Conservation (phyloP, 148 eudicot genomes). For the Rhododendron ovatum region DNA sequence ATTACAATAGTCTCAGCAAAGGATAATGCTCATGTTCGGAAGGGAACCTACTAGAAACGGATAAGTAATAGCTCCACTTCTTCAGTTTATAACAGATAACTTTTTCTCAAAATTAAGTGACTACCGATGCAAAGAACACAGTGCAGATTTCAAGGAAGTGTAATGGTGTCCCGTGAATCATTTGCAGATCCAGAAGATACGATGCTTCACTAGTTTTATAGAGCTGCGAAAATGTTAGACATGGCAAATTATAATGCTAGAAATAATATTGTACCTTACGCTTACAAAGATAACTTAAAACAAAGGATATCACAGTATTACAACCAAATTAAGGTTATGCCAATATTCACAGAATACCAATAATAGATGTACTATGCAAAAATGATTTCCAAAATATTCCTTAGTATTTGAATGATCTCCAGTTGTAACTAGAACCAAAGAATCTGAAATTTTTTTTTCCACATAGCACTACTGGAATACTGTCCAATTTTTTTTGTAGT, state of each 20-base stretch:
- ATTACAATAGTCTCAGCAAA: neutral
- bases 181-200: slow-evolving; percentile 20
- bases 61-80: neutral
- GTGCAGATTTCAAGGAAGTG: slow-evolving; percentile 24
- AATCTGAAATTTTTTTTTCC: neutral
- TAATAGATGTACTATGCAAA: neutral
- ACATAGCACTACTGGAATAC: neutral
- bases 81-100: neutral
- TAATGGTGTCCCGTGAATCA: slow-evolving; percentile 16
- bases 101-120: neutral
- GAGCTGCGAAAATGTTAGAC: slow-evolving; percentile 14
- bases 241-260: neutral
- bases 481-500: neutral
- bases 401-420: neutral
- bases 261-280: neutral
- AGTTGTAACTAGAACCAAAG: neutral
- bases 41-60: neutral
- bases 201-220: slow-evolving; percentile 16
- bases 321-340: neutral
- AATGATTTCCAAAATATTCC: neutral
- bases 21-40: neutral
- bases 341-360: too few relatives aligned
- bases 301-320: neutral
- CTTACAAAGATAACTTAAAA: neutral
- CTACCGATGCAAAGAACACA: slow-evolving; percentile 4